Evolutionary conservation across 331 rosid species (phyloP), one percentile per base, ranked within the genome.

Genomic region (Pyrus hybrid): DNA sequence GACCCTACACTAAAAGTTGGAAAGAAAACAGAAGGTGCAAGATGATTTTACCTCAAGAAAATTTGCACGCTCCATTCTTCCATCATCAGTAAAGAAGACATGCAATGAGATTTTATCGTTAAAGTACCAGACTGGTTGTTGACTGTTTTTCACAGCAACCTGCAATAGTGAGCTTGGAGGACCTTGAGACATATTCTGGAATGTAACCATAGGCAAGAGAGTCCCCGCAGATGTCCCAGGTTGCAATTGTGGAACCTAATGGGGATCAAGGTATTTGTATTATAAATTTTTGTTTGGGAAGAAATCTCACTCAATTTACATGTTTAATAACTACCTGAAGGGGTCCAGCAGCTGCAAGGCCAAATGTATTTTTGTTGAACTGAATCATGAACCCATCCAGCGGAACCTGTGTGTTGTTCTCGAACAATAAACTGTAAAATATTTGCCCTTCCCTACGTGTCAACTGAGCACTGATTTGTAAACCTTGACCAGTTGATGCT

Each of bases 371-470:
- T 86, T 92, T 95, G 93, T 95, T 95, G 81, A 95, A 95, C 76
- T 95, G 99, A 81, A 95, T 95, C 99, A 95, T 92, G 86, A 95
- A 92, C 72, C 99, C 98, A 73, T 95, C 97, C 35, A 95, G 91
- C 66, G 93, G 87, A 82, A 68, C 72, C 85, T 92, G 96, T 51
- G 98, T 63, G 83, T 85, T 87, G 89, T 95, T 95, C 84, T 95
- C 98, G 25, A 92, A 92, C 84, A 87, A 81, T 81, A 89, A 29
- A 81, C 86, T 89, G 85, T 95, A 95, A 82, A 89, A 95, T 66
- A 92, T 53, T 90, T 95, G 97, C 62, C 93, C 97, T 73, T 92
- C 98, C 77, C 81, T 80, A 58, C 86, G 82, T 45, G 87, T 87
- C 80, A 95, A 76, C 87, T 92, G 96, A 76, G 96, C 99, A 85